These are phyloP conservation scores for Nemania sp. DNA, from an alignment of 2,329 filamentous ascomycete genomes.

Conservation along the genomic window DNA sequence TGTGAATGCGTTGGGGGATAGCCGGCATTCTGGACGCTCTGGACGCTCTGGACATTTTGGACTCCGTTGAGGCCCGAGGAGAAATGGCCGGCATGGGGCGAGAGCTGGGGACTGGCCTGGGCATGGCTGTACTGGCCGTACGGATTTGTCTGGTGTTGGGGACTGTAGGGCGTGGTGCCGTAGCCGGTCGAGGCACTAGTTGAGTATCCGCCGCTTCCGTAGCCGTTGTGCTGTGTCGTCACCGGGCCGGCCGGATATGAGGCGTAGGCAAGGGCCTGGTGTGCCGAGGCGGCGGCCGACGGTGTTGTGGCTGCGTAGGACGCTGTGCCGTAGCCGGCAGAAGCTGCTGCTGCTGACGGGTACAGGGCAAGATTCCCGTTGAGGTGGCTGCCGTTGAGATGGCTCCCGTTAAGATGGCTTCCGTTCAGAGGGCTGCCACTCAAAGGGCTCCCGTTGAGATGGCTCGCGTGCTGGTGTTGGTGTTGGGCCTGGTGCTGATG, in stretches of 20 bases:
- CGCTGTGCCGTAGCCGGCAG: conserved; percentile 32
- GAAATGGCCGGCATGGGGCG: conserved; percentile 32
- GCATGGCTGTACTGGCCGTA: conserved; percentile 36
- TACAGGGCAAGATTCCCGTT: conserved; percentile 28
- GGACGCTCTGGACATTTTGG: conserved; percentile 32
- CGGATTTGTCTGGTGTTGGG: conserved; percentile 33
- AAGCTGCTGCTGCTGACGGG: conserved; percentile 12
- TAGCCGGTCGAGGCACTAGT: conserved; percentile 27
- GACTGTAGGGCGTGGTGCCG: conserved; percentile 33
- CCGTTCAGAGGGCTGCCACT: conserved; percentile 28
- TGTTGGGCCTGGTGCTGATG: too few relatives aligned
- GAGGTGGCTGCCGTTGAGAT: conserved; percentile 26
- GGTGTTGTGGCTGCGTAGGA: conserved; percentile 24
- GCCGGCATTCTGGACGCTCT: conserved; percentile 31
- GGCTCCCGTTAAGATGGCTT: conserved; percentile 26
- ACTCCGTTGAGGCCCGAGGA: conserved; percentile 29
- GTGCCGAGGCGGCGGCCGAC: conserved; percentile 21
- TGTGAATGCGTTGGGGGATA: conserved; percentile 29
- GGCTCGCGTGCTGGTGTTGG: conserved; percentile 29
- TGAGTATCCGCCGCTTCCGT: conserved; percentile 34
- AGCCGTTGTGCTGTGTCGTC: conserved; percentile 36
- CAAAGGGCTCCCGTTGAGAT: conserved; percentile 28
- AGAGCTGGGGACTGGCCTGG: conserved; percentile 33
- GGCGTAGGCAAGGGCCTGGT: conserved; percentile 33
- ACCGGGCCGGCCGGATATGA: conserved; percentile 35